A percentile compares a stretch with the other conserved stretches of the same genome.
These are phyloP conservation scores for Penicillium sp. DNA, from an alignment of 2,329 filamentous ascomycete species.

Conservation along the genomic window DNA sequence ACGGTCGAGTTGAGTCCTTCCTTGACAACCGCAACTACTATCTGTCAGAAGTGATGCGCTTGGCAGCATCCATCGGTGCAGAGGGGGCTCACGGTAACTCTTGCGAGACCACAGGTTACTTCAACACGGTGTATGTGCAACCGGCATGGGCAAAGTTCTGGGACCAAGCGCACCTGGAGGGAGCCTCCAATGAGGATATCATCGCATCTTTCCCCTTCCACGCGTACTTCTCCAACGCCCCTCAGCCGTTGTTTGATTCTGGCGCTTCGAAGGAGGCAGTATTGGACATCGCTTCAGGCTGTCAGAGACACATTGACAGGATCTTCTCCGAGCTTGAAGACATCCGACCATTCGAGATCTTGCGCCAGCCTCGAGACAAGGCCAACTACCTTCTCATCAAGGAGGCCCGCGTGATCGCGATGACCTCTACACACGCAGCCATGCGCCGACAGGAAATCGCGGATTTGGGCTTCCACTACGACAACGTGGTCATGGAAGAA, in stretches of 20 bases:
- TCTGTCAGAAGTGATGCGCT: constrained; percentile 77
- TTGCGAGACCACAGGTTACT: constrained; percentile 95
- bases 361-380: constrained; percentile 85
- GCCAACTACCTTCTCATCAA: constrained; percentile 93
- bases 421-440: constrained; percentile 97
- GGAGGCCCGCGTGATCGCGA: constrained; percentile 95
- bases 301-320: constrained; percentile 81
- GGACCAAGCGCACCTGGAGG: constrained; percentile 59
- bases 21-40: constrained; percentile 79
- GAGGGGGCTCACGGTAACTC: constrained; percentile 94
- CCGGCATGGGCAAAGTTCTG: constrained; percentile 86
- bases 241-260: constrained; percentile 76
- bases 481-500: constrained; percentile 98
- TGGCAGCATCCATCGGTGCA: constrained; percentile 80
- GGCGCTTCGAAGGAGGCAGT: constrained; percentile 64
- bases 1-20: constrained; percentile 92
- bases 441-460: constrained; percentile 92
- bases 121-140: constrained; percentile 86
- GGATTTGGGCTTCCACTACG: constrained; percentile 89
- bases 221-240: constrained; percentile 79
- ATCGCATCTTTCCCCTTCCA: constrained; percentile 81
- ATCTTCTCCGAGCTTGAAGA: constrained; percentile 92
- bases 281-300: constrained; percentile 76
- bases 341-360: constrained; percentile 90
- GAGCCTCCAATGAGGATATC: constrained; percentile 61